These are phyloP conservation scores for Lithospermum erythrorhizon DNA, from an alignment of 257 asterid species.

Conservation along the genomic window DNA sequence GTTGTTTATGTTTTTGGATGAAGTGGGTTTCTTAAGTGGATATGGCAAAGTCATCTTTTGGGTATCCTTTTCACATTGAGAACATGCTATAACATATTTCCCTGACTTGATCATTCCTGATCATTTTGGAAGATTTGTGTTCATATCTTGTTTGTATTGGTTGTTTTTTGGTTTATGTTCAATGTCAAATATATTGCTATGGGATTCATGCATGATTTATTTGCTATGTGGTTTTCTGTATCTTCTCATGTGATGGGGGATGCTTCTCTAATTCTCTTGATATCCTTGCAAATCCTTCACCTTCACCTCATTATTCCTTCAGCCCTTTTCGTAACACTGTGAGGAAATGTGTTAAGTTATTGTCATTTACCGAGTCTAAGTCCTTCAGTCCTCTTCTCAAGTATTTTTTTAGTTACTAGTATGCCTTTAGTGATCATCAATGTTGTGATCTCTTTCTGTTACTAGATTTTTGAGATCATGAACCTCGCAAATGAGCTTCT, in stretches of 20 bases:
- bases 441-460: not conserved
- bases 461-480: constrained; percentile 89
- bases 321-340: not conserved
- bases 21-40: not conserved
- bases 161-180: too few relatives aligned
- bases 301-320: not conserved
- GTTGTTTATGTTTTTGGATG: not conserved
- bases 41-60: not conserved
- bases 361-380: not conserved
- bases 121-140: not conserved
- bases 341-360: too few relatives aligned
- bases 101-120: not conserved
- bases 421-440: not conserved
- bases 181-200: too few relatives aligned
- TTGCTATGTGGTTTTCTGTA: not conserved
- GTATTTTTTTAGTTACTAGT: not conserved
- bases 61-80: not conserved
- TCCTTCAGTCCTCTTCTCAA: too few relatives aligned
- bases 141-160: not conserved
- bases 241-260: not conserved
- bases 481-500: constrained; percentile 98
- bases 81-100: not conserved
- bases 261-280: too few relatives aligned
- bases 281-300: not conserved
- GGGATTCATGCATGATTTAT: not conserved